These are phyloP conservation scores for Trichomonas vaginalis DNA, from an alignment of 208 protist species.

Conservation along the genomic window DNA sequence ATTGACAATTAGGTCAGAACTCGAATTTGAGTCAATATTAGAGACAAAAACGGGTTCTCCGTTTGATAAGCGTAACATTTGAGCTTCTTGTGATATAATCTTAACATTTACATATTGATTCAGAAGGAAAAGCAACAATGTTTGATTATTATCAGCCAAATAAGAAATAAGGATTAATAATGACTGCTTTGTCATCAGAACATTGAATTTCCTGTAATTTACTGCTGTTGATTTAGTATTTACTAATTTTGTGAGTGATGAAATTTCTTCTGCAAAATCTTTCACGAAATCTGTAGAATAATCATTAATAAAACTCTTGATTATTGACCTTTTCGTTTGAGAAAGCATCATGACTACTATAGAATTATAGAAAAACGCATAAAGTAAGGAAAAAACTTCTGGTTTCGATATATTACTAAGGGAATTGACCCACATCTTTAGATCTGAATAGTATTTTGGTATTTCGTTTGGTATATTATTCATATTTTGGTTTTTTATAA, in stretches of 20 bases:
- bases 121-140: not conserved
- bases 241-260: not conserved
- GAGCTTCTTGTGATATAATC: not conserved
- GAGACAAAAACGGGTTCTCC: not conserved
- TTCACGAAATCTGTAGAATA: not conserved
- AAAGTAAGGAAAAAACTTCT: not conserved
- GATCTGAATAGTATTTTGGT: not conserved
- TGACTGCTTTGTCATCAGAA: not conserved
- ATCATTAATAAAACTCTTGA: not conserved
- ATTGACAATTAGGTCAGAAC: not conserved
- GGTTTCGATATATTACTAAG: not conserved
- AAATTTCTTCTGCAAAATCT: not conserved
- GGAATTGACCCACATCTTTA: not conserved
- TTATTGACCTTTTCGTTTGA: not conserved
- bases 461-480: not conserved
- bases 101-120: not conserved
- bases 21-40: not conserved
- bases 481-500: not conserved
- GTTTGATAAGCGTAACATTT: not conserved
- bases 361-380: not conserved
- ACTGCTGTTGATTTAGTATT: not conserved
- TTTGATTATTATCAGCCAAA: not conserved
- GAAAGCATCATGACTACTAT: not conserved
- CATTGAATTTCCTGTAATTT: not conserved
- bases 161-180: not conserved